A percentile compares a stretch with the other conserved stretches of the same genome.
phyloP scores from a whole-genome alignment of 345 rosid species.

The Citrus glauca region DNA sequence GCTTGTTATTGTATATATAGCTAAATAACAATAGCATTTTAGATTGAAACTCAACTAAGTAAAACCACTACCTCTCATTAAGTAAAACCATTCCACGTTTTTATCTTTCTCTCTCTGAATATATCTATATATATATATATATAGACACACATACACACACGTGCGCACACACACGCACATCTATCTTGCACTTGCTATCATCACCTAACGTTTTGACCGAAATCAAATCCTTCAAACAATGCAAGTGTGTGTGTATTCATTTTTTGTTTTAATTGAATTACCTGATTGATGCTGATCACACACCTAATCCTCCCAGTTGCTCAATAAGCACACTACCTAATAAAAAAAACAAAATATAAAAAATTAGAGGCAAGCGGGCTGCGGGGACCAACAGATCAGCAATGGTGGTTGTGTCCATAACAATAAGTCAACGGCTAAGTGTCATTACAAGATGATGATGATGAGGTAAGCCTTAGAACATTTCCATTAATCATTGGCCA shows the following conservation, averaged over 20 bases:
- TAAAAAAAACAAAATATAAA: background rate
- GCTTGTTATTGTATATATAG: too few relatives aligned
- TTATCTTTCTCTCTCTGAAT: background rate
- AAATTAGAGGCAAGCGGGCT: background rate
- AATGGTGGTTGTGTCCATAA: background rate
- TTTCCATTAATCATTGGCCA: background rate
- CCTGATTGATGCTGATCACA: background rate
- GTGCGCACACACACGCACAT: too few relatives aligned
- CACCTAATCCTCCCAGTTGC: background rate
- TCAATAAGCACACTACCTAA: background rate
- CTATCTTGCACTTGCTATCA: background rate
- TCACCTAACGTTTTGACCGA: background rate
- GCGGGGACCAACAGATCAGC: background rate
- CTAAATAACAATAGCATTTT: too few relatives aligned
- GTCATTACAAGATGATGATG: background rate
- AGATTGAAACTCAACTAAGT: too few relatives aligned
- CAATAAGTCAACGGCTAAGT: background rate
- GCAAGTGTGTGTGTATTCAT: too few relatives aligned
- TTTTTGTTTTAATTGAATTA: background rate
- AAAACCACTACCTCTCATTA: background rate
- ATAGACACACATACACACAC: too few relatives aligned
- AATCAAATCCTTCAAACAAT: too few relatives aligned
- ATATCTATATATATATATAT: too few relatives aligned
- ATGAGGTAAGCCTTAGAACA: background rate
- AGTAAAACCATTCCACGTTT: background rate